Evolutionary conservation across 1,139 yeast genomes (phyloP).

Genomic region (Magnusiomyces suaveolens): DNA sequence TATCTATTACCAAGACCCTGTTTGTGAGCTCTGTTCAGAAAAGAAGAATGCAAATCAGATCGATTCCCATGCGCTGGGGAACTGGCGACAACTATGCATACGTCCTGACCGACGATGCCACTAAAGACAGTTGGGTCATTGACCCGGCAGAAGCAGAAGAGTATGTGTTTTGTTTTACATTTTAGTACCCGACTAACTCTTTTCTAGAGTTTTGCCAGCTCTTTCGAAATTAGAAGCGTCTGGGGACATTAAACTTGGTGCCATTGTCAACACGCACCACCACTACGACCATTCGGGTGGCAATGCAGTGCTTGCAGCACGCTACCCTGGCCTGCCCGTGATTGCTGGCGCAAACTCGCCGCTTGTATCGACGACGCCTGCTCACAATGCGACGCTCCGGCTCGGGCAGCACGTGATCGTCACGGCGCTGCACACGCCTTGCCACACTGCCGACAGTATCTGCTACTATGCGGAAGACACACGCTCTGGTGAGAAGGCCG

Average conservation of each 20-base stretch:
- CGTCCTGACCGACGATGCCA: slow-evolving; percentile 56
- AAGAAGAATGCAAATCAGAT: slow-evolving; percentile 68
- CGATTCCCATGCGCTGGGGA: slow-evolving; percentile 94
- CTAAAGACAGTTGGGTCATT: slow-evolving; percentile 67
- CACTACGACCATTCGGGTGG: slow-evolving; percentile 95
- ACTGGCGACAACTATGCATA: slow-evolving; percentile 86
- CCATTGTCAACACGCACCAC: slow-evolving; percentile 91
- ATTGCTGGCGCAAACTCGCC: slow-evolving; percentile 82
- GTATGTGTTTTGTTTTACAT: slow-evolving; percentile 14
- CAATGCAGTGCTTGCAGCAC: slow-evolving; percentile 39
- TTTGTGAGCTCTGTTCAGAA: no score
- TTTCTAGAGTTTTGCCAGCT: slow-evolving; percentile 32
- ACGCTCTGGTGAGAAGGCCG: slow-evolving; percentile 53
- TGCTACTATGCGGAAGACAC: slow-evolving; percentile 69
- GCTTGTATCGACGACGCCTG: slow-evolving; percentile 56
- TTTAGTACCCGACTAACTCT: background rate
- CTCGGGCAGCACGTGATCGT: slow-evolving; percentile 56
- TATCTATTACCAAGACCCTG: no score
- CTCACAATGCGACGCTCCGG: slow-evolving; percentile 39
- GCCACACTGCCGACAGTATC: slow-evolving; percentile 93
- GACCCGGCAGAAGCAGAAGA: slow-evolving; percentile 88
- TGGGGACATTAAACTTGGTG: slow-evolving; percentile 42
- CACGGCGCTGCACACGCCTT: slow-evolving; percentile 87
- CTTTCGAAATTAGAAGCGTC: slow-evolving; percentile 31
- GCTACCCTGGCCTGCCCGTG: no score